These are phyloP conservation scores for Capsicum pubescens DNA, from an alignment of 257 asterid genomes.

Conservation along the genomic window DNA sequence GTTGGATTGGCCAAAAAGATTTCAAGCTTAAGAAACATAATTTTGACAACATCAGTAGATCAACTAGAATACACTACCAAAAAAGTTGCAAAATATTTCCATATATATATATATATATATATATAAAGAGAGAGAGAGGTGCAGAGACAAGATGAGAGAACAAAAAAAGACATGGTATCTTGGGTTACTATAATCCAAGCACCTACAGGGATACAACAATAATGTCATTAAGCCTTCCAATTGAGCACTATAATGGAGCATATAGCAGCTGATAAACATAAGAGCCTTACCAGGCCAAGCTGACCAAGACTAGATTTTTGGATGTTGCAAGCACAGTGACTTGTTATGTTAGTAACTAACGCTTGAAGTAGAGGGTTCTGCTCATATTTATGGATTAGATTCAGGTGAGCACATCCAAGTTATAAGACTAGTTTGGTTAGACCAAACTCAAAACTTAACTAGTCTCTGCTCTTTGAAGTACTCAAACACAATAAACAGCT, in stretches of 20 bases:
- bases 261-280: not conserved
- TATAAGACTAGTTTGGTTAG: slow-evolving; percentile 14
- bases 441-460: slow-evolving; percentile 13
- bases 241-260: slow-evolving; percentile 8
- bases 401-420: slow-evolving; percentile 15
- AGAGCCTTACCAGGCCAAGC: not conserved
- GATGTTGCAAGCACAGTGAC: slow-evolving; percentile 9
- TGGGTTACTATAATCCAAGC: not conserved
- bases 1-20: not conserved
- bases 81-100: no score
- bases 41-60: not conserved
- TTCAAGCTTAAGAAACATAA: not conserved
- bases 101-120: no score
- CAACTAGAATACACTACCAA: slow-evolving; percentile 16
- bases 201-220: not conserved
- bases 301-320: not conserved
- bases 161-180: slow-evolving; percentile 7
- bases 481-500: not conserved
- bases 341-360: not conserved
- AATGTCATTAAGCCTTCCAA: not conserved
- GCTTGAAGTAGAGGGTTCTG: not conserved
- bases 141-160: not conserved
- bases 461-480: not conserved
- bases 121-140: no score
- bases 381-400: not conserved